Evolutionary conservation across 2,329 filamentous ascomycete species (phyloP), one percentile per base, ranked within the genome.

Genomic region (Beauveria australis): DNA sequence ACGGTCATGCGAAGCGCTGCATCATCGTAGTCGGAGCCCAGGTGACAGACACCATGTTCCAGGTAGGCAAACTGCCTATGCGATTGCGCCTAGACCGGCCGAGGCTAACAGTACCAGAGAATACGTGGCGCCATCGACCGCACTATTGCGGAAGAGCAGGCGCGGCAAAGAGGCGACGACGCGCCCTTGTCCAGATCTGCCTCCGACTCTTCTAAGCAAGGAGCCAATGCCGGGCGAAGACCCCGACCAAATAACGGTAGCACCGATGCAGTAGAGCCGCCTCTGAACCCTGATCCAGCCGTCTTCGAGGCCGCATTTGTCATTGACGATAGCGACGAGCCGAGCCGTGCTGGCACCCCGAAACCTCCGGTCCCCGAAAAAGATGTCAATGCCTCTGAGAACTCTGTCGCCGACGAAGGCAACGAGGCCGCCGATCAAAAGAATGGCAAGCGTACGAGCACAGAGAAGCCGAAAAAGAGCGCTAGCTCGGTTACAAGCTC

Each of bases 131-230:
- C 89, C 62, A 91, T 96, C 72, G 90, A 96, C 72, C 86, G 87
- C 68, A 88, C 88, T 69, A 94, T 97, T 69, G 89, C 91, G 69
- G 91, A 96, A 76, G 92, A 97, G 76, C 91, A 96, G 75, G 89
- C 91, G 61, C 88, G 90, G 62, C 89, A 92, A 71, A 83, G 83
- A 69, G 77, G 79, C 57, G 75, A 81, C 67, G 68, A 73, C 66
- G 74, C 74, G 61, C 68, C 75, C 67, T 68, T 73, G 69, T 73
- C 76, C 62, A 69, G 76, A 73, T 69, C 73, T 24, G 68, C 64
- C 41, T 74, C 73, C 40, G 69, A 70, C 9, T 71, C 72, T 18
- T 72, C 73, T 59, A 78, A 68, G 66, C 80, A 59, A 70, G 76
- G 63, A 72, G 79, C 64, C 1, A 49, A 19, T 43, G 77, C 58